A percentile compares a stretch with the other conserved stretches of the same genome.
These are phyloP conservation scores for Verticillium dahliae DNA, from an alignment of 2,329 filamentous ascomycete species.

Conservation along the genomic window DNA sequence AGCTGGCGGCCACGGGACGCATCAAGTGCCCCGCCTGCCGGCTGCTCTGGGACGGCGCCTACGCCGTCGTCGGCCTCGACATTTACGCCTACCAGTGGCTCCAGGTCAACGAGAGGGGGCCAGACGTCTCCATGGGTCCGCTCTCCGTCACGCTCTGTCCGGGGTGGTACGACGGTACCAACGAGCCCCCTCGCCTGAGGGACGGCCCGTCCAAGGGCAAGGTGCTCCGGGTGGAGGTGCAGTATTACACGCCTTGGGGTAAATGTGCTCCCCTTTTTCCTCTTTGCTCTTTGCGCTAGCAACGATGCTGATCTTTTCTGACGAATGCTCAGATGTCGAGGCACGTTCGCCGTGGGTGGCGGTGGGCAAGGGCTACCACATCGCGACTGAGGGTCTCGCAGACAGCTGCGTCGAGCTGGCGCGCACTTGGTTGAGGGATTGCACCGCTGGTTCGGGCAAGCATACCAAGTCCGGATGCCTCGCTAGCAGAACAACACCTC, in stretches of 20 bases:
- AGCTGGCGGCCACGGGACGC: neutral
- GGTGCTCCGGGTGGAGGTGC: neutral
- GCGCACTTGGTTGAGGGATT: neutral
- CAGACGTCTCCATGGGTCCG: neutral
- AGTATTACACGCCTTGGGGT: neutral
- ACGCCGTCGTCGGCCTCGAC: neutral
- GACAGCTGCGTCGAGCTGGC: neutral
- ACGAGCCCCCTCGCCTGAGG: neutral
- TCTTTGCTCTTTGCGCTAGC: neutral
- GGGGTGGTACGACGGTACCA: neutral
- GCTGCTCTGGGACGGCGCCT: neutral
- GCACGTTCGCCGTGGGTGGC: neutral
- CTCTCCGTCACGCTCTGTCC: neutral
- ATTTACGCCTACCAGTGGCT: neutral
- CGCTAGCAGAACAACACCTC: neutral
- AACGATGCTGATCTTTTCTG: neutral
- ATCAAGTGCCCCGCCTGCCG: neutral
- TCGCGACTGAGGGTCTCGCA: neutral
- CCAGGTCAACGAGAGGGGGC: neutral
- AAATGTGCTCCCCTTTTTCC: neutral
- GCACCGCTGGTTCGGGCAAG: neutral
- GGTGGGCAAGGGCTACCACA: neutral
- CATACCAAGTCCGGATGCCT: neutral
- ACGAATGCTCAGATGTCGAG: neutral
- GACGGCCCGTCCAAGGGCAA: neutral